Base-by-base conservation (phyloP, 768 basidiomycete genomes). In the Termitomyces titanicus region DNA sequence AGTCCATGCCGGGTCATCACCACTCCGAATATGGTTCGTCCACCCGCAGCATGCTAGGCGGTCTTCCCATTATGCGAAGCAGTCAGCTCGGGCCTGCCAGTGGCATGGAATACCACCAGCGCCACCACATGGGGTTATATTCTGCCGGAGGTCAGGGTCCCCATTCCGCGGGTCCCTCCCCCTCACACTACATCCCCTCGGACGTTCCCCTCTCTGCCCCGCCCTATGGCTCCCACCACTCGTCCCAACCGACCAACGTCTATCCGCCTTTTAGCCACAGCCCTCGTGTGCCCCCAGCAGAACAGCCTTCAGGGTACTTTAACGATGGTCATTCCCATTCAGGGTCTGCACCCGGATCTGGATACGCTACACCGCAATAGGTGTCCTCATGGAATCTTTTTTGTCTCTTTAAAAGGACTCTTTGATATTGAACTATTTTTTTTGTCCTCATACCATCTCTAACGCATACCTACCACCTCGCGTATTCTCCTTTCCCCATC, bases 151-250 rank as follows among this genome's bases (percentile, higher is more conserved):
- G 11, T 24, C 74, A 73, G 53, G 72, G 72, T 40, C 70, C 76
- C 55, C 76, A 78, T 68, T 74, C 78, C 60, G 72, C 72, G 43
- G 71, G 70, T 17, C 69, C 72, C 55, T 62, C 66, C 27, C 69
- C 64, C 7, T 65, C 72, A 22, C 46, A 47, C 0, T 52, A 55
- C 63, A 66, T 72, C 57, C 64, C 70, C 51, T 72, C 73, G 46
- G 74, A 75, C 20, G 72, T 82, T 20, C 80, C 83, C 9, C 72
- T 83, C 62, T 79, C 82, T 18, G 79, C 82, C 5, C 75, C 81
- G 0, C 74, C 76, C 3, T 79, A 76, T 60, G 71, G 70, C 38
- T 69, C 70, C 27, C 71, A 71, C 48, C 64, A 67, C 35, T 59
- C 67, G 3, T 63, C 65, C 18, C 61, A 65, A 20, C 63, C 67